A percentile compares a stretch with the other conserved stretches of the same genome.
phyloP scores from a whole-genome alignment of 352 stramenopile species.

The Globisporangium paddicum region DNA sequence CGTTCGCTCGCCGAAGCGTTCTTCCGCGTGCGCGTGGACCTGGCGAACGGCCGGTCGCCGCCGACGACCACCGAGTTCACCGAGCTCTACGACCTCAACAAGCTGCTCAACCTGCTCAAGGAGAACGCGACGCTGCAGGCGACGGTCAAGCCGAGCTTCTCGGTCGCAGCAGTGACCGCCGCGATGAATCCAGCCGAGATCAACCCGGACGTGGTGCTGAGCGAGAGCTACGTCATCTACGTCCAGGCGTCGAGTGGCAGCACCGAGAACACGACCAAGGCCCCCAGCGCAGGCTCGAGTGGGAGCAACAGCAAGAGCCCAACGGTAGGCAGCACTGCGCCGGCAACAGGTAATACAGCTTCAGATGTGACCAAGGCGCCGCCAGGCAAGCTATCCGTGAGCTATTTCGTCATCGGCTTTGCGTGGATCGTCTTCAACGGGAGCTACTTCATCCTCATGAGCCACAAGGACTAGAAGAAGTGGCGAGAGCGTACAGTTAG shows the following conservation, averaged over 20 bases:
- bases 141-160: conserved; percentile 14
- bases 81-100: conserved; percentile 25
- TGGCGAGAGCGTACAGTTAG: not conserved
- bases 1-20: conserved; percentile 21
- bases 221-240: conserved; percentile 15
- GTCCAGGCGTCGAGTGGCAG: conserved; percentile 7
- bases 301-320: not conserved
- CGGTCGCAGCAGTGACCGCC: not conserved
- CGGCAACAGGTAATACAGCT: not conserved
- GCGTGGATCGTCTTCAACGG: conserved; percentile 22
- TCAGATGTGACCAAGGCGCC: not conserved
- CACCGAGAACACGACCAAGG: not conserved
- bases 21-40: conserved; percentile 21
- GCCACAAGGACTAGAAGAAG: conserved; percentile 11
- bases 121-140: conserved; percentile 23
- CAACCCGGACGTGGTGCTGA: conserved; percentile 22
- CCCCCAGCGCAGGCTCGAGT: not conserved
- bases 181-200: conserved; percentile 16
- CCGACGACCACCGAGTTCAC: conserved; percentile 19
- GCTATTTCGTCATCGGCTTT: conserved; percentile 19
- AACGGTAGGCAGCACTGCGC: not conserved
- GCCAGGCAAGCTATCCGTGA: conserved; percentile 5
- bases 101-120: conserved; percentile 25
- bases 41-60: conserved; percentile 10
- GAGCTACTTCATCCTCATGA: conserved; percentile 22